These are phyloP conservation scores for Chenopodium quinoa DNA, from an alignment of 148 eudicot species.

Conservation along the genomic window DNA sequence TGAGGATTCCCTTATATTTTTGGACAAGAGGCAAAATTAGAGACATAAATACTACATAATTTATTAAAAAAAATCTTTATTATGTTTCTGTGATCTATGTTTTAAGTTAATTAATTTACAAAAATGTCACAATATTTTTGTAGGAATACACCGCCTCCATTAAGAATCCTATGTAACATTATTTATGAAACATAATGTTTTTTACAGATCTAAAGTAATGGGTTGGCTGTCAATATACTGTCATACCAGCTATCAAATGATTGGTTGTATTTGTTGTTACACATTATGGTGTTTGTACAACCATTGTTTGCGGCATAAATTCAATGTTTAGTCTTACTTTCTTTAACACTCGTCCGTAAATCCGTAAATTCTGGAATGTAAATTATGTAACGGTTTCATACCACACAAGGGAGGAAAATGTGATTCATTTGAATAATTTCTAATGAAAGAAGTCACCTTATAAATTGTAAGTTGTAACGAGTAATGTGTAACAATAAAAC, in stretches of 20 bases:
- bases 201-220: constrained; percentile 6
- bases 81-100: neutral
- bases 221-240: neutral
- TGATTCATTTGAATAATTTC: too few species aligned
- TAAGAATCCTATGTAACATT: constrained; percentile 4
- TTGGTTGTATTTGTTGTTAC: constrained; percentile 1
- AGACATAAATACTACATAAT: neutral
- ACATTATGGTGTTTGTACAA: neutral
- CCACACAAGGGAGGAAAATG: neutral
- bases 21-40: neutral
- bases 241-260: constrained; percentile 11
- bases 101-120: neutral
- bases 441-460: too few species aligned
- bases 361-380: neutral
- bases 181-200: neutral
- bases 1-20: neutral
- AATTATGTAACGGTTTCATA: neutral
- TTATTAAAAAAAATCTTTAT: neutral
- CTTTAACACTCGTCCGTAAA: neutral
- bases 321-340: neutral
- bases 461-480: too few species aligned
- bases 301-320: neutral
- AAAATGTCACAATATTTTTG: neutral
- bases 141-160: neutral
- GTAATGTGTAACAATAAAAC: too few species aligned